A percentile compares a stretch with the other conserved stretches of the same genome.
phyloP scores from a whole-genome alignment of 1,139 yeast genomes.

The Kluyveromyces sp. region DNA sequence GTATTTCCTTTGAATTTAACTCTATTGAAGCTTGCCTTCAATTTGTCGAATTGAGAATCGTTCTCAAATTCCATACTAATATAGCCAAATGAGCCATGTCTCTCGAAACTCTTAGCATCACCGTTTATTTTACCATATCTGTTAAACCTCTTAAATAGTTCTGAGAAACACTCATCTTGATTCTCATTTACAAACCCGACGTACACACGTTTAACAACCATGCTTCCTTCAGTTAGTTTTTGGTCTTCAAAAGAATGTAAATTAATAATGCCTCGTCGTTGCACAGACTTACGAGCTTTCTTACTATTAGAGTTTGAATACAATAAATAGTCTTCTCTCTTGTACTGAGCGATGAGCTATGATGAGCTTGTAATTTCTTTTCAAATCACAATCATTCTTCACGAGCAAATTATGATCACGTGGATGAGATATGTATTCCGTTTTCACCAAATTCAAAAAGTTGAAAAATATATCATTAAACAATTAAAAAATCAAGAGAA shows the following conservation, averaged over 20 bases:
- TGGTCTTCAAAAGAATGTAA: too few species aligned
- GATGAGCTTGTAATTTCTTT: too few species aligned
- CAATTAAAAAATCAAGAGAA: too few species aligned
- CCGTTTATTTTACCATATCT: conserved; percentile 42
- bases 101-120: conserved; percentile 30
- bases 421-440: too few species aligned
- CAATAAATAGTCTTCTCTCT: background rate
- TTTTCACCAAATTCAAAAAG: too few species aligned
- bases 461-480: too few species aligned
- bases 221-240: background rate
- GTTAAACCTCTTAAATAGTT: conserved; percentile 37
- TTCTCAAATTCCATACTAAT: conserved; percentile 48
- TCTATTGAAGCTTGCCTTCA: conserved; percentile 57
- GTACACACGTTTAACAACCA: conserved; percentile 34
- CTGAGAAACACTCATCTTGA: conserved; percentile 29
- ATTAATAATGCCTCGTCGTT: too few species aligned
- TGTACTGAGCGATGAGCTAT: background rate
- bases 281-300: too few species aligned
- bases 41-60: conserved; percentile 36
- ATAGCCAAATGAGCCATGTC: conserved; percentile 58
- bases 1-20: conserved; percentile 67
- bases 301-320: too few species aligned
- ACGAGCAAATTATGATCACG: too few species aligned
- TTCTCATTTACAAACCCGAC: conserved; percentile 43
- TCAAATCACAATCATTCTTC: too few species aligned